Conservation (phyloP, 139 green algal genomes). For the Haematococcus lacustris region DNA sequence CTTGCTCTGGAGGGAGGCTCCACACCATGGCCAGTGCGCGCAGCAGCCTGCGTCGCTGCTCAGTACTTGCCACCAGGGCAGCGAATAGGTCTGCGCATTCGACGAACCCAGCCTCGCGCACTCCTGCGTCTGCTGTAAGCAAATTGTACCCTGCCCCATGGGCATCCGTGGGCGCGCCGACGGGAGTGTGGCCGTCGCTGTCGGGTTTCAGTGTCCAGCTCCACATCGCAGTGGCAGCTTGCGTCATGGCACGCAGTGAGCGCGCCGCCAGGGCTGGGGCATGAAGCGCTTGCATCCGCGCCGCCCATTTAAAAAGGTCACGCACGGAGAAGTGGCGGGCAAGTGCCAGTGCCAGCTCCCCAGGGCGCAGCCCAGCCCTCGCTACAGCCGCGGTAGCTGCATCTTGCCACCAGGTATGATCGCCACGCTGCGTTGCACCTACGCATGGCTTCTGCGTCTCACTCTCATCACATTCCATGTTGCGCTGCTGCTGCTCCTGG, state of each 20-base stretch:
- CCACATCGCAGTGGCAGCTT: neutral
- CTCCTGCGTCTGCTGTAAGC: conserved; percentile 5
- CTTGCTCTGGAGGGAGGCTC: conserved; percentile 29
- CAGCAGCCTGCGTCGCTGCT: conserved; percentile 31
- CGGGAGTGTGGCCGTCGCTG: neutral
- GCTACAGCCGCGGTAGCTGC: conserved; percentile 31
- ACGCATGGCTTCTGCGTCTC: neutral
- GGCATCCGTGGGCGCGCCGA: neutral
- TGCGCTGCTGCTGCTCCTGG: conserved; percentile 3
- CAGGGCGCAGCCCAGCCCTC: conserved; percentile 33
- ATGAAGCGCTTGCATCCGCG: conserved; percentile 43
- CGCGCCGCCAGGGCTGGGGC: neutral
- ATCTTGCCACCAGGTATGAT: conserved; percentile 4
- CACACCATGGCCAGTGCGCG: conserved; percentile 47
- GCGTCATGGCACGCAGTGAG: neutral
- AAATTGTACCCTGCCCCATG: neutral
- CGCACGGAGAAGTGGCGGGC: conserved; percentile 61
- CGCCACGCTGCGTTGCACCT: neutral
- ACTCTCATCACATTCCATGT: neutral
- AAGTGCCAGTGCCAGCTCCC: conserved; percentile 50
- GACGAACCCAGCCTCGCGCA: conserved; percentile 32
- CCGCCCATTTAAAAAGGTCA: conserved; percentile 81
- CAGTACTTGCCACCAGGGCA: conserved; percentile 26
- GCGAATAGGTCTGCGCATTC: conserved; percentile 42
- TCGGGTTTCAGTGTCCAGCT: neutral